Evolutionary conservation across 352 stramenopile genomes (phyloP).

Genomic region (Pythium biforme): DNA sequence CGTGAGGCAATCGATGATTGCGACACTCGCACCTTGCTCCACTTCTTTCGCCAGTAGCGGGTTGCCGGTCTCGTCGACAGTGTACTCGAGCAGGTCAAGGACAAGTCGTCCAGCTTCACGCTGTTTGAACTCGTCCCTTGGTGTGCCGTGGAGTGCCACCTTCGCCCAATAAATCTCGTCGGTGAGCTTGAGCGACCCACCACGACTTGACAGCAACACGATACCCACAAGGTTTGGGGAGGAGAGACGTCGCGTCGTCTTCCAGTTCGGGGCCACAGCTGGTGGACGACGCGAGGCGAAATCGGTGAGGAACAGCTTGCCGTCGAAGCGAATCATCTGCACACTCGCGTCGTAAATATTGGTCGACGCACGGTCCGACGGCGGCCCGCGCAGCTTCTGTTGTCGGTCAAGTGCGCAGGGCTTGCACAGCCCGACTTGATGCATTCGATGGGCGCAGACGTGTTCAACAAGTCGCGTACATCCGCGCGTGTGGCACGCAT

Average conservation of each 20-base stretch:
- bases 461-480: slow-evolving; percentile 55
- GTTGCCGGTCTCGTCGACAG: slow-evolving; percentile 58
- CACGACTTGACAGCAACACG: slow-evolving; percentile 53
- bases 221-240: slow-evolving; percentile 83
- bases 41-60: slow-evolving; percentile 47
- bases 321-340: slow-evolving; percentile 49
- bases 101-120: slow-evolving; percentile 57
- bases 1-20: slow-evolving; percentile 85
- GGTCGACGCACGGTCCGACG: slow-evolving; percentile 61
- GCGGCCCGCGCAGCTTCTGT: slow-evolving; percentile 48
- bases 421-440: slow-evolving; percentile 61
- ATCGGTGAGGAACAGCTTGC: slow-evolving; percentile 58
- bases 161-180: slow-evolving; percentile 80
- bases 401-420: slow-evolving; percentile 51
- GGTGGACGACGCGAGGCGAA: slow-evolving; percentile 61
- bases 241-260: slow-evolving; percentile 72
- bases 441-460: slow-evolving; percentile 54
- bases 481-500: slow-evolving; percentile 45
- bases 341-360: slow-evolving; percentile 80
- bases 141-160: slow-evolving; percentile 67
- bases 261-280: slow-evolving; percentile 69
- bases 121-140: slow-evolving; percentile 60
- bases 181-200: slow-evolving; percentile 40
- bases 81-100: slow-evolving; percentile 73
- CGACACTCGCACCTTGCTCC: slow-evolving; percentile 49